Evolutionary conservation across 2,329 filamentous ascomycete species (phyloP).

Genomic region (Fusarium sp.): DNA sequence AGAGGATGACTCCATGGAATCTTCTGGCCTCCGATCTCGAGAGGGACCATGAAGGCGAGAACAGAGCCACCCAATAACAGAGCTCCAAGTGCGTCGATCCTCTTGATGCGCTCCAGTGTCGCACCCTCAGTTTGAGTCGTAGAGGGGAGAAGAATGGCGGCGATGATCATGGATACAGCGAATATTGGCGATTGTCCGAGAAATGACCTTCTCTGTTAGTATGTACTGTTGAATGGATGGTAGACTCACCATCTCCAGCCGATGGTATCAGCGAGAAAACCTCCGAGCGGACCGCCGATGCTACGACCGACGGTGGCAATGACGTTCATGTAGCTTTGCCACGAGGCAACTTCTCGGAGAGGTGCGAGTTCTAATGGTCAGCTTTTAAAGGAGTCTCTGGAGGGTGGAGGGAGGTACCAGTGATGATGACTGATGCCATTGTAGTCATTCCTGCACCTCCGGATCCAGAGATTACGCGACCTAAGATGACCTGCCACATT

Average conservation of each 20-base stretch:
- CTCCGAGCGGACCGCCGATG: conserved; percentile 64
- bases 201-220: conserved; percentile 56
- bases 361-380: conserved; percentile 57
- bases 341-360: conserved; percentile 61
- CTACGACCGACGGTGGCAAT: conserved; percentile 61
- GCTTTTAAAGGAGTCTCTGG: too few relatives aligned
- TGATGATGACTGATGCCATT: conserved; percentile 44
- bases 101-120: background rate
- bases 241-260: conserved; percentile 66
- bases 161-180: background rate
- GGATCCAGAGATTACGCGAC: conserved; percentile 61
- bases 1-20: conserved; percentile 60
- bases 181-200: background rate
- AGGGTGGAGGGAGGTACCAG: too few relatives aligned
- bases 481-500: conserved; percentile 60
- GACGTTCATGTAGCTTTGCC: conserved; percentile 64
- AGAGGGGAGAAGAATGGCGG: background rate
- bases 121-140: background rate
- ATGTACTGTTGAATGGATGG: fast-evolving
- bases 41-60: conserved; percentile 61
- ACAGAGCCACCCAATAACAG: conserved; percentile 64
- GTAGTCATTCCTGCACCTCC: conserved; percentile 62
- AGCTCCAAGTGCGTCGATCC: conserved; percentile 65
- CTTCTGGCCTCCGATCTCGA: conserved; percentile 64
- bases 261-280: conserved; percentile 67